These are phyloP conservation scores for Rhynchospora breviuscula DNA, from an alignment of 176 grass and related monocot species.

Conservation along the genomic window DNA sequence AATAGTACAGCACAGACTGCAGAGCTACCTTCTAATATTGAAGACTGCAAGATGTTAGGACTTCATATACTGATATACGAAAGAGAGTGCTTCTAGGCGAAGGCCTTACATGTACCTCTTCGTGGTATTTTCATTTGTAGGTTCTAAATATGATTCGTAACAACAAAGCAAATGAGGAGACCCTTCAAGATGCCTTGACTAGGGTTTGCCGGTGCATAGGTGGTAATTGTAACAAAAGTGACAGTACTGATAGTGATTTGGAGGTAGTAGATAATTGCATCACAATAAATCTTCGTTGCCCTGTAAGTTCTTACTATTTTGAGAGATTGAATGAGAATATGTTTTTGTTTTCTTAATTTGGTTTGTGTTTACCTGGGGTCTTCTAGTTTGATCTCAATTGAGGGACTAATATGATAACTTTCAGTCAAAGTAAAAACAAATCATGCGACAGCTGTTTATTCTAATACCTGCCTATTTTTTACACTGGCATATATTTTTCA, in stretches of 20 bases:
- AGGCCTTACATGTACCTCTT: not conserved
- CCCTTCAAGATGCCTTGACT: slow-evolving; percentile 45
- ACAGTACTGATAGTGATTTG: slow-evolving; percentile 29
- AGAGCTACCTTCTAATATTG: not conserved
- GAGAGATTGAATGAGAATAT: not conserved
- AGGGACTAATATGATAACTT: slow-evolving; percentile 3
- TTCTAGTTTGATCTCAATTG: not conserved
- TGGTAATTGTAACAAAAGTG: slow-evolving; percentile 39
- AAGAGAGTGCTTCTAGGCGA: not conserved
- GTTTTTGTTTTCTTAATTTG: not conserved
- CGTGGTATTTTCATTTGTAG: slow-evolving; percentile 20
- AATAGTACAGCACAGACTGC: not conserved
- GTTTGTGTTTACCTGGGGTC: not conserved
- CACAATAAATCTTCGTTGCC: slow-evolving; percentile 58
- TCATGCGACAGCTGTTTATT: not conserved
- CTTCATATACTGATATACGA: not conserved
- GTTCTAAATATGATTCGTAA: slow-evolving; percentile 44
- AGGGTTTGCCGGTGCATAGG: slow-evolving; percentile 50
- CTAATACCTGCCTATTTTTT: not conserved
- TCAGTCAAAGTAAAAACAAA: not conserved
- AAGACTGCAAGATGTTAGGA: not conserved
- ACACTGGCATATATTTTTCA: not conserved
- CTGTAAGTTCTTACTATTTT: slow-evolving; percentile 31
- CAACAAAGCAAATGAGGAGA: slow-evolving; percentile 51
- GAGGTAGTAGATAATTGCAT: slow-evolving; percentile 50